Evolutionary conservation across 805 yeast species (phyloP).

Genomic region (Maudiozyma pseudohumilis): DNA sequence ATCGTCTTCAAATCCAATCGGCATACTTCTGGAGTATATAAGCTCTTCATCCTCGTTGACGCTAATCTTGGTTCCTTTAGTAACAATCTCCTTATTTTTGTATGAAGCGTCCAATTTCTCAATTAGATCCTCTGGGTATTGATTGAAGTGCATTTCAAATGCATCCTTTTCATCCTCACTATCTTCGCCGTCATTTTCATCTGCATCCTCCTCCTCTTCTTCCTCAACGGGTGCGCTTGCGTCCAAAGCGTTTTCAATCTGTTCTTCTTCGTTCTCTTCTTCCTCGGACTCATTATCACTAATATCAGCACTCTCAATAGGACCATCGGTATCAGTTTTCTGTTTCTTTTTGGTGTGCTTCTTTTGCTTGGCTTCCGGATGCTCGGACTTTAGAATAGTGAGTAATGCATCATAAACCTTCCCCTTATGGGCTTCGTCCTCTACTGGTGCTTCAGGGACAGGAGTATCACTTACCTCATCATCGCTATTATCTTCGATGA

Average conservation of each 20-base stretch:
- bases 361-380: constrained; percentile 20
- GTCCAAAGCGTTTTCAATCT: constrained; percentile 23
- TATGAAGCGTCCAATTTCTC: constrained; percentile 32
- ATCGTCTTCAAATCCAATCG: constrained; percentile 16
- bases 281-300: constrained; percentile 14
- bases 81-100: constrained; percentile 22
- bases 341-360: constrained; percentile 7
- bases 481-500: constrained; percentile 6
- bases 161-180: constrained; percentile 50
- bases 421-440: constrained; percentile 26
- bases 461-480: constrained; percentile 9
- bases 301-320: constrained; percentile 8
- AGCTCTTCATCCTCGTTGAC: constrained; percentile 15
- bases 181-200: constrained; percentile 19
- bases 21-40: constrained; percentile 12
- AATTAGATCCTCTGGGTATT: constrained; percentile 29
- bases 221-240: constrained; percentile 22
- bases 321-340: constrained; percentile 13
- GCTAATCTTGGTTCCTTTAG: constrained; percentile 16
- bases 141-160: constrained; percentile 66
- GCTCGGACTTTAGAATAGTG: constrained; percentile 47
- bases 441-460: constrained; percentile 18
- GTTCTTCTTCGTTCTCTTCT: constrained; percentile 25
- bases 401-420: constrained; percentile 59
- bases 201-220: constrained; percentile 18